phyloP scores from a whole-genome alignment of 1,139 yeast species.

The Ashbya aceris region DNA sequence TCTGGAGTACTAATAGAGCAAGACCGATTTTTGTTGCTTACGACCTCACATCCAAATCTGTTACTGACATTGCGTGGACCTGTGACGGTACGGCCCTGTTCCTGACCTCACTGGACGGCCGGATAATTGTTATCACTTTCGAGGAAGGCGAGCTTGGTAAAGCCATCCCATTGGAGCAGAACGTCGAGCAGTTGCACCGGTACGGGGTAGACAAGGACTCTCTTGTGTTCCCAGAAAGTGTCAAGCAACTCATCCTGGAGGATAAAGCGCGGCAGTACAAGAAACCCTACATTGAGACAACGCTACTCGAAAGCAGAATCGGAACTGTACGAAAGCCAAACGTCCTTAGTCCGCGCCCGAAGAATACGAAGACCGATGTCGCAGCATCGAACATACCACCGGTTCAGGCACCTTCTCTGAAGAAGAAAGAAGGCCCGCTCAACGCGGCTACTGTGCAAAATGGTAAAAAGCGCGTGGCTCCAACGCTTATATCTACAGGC shows the following conservation, averaged over 20 bases:
- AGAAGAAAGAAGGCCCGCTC: conserved; percentile 21
- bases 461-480: conserved; percentile 84
- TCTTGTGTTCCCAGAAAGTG: conserved; percentile 77
- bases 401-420: conserved; percentile 24
- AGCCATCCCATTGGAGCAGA: conserved; percentile 55
- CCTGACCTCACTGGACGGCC: conserved; percentile 77
- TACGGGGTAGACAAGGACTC: conserved; percentile 87
- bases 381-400: conserved; percentile 7
- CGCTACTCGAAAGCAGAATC: conserved; percentile 5
- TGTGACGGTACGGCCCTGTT: conserved; percentile 67
- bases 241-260: conserved; percentile 67
- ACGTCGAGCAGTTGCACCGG: conserved; percentile 60
- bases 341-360: conserved; percentile 3
- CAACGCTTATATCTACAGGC: conserved; percentile 58
- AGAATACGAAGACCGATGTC: neutral
- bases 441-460: conserved; percentile 30
- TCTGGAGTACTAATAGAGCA: conserved; percentile 58
- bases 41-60: conserved; percentile 51
- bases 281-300: conserved; percentile 4
- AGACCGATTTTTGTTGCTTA: conserved; percentile 58
- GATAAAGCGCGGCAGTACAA: conserved; percentile 40
- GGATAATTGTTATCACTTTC: conserved; percentile 62
- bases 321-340: conserved; percentile 8
- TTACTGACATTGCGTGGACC: conserved; percentile 71
- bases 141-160: conserved; percentile 66